These are phyloP conservation scores for Purshia tridentata DNA, from an alignment of 306 rosid species.

Conservation along the genomic window DNA sequence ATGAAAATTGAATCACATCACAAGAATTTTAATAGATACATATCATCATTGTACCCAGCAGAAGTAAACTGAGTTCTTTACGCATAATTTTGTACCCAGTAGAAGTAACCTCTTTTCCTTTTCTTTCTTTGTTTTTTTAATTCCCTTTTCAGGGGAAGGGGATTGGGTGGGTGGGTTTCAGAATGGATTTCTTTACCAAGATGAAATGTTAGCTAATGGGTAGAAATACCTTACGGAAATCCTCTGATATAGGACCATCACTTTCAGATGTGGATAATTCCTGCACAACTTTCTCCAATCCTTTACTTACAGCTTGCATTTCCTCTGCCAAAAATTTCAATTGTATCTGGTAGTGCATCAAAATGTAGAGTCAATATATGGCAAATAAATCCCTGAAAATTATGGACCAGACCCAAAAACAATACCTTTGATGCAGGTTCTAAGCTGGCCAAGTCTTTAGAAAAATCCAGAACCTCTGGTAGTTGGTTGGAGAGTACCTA, in stretches of 20 bases:
- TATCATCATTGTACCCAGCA: background rate
- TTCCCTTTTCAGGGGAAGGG: no score
- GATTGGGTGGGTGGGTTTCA: no score
- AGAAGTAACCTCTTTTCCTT: no score
- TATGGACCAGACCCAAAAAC: slow-evolving; percentile 17
- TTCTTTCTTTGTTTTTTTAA: no score
- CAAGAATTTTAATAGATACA: background rate
- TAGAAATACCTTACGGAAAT: slow-evolving; percentile 57
- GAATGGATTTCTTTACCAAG: no score
- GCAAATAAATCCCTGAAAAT: background rate
- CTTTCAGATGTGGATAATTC: slow-evolving; percentile 75
- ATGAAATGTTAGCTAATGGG: no score
- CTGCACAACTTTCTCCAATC: slow-evolving; percentile 80
- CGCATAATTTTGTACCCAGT: no score
- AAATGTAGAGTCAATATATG: slow-evolving; percentile 24
- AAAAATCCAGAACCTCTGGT: slow-evolving; percentile 83
- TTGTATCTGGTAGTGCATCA: slow-evolving; percentile 61
- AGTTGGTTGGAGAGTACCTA: slow-evolving; percentile 77
- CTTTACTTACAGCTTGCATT: slow-evolving; percentile 93
- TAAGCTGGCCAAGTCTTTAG: slow-evolving; percentile 68
- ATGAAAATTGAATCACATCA: background rate
- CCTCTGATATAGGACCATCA: slow-evolving; percentile 80
- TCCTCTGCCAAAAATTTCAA: slow-evolving; percentile 84
- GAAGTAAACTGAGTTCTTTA: no score
- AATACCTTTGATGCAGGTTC: slow-evolving; percentile 87